Conservation (phyloP, 768 basidiomycete species). For the Calocera viscosa region DNA sequence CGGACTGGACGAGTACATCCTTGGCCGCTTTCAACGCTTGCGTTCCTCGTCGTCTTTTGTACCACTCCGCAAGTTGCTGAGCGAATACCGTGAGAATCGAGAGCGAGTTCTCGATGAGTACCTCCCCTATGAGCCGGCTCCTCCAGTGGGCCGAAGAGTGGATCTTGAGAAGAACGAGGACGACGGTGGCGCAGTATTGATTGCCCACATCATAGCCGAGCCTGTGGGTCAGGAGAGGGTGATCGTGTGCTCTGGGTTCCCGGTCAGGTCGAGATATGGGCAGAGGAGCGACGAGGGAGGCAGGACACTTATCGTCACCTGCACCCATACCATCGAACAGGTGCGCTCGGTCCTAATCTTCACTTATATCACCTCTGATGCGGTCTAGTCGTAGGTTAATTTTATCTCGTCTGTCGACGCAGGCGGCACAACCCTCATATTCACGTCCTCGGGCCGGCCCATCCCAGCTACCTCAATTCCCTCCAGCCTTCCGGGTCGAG, state of each 20-base stretch:
- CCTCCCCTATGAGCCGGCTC: constrained; percentile 43
- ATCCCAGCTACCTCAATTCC: constrained; percentile 36
- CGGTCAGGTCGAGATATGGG: constrained; percentile 28
- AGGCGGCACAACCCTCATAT: constrained; percentile 29
- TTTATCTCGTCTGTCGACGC: constrained; percentile 27
- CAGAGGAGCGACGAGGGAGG: constrained; percentile 18
- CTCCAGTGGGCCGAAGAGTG: constrained; percentile 25
- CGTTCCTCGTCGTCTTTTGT: background rate
- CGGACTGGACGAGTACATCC: background rate
- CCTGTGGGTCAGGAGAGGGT: constrained; percentile 33
- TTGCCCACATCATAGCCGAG: constrained; percentile 41
- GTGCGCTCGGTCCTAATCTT: constrained; percentile 24
- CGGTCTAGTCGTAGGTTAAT: constrained; percentile 26
- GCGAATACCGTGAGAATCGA: background rate
- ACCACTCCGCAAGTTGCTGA: background rate
- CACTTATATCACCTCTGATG: background rate
- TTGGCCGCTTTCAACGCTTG: background rate
- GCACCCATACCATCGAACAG: constrained; percentile 54
- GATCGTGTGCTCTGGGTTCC: constrained; percentile 47
- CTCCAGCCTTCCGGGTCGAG: constrained; percentile 47
- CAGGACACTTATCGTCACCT: constrained; percentile 36
- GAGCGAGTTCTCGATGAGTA: constrained; percentile 30
- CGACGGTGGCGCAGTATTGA: constrained; percentile 32
- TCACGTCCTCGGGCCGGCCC: constrained; percentile 24
- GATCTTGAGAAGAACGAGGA: constrained; percentile 23